Conservation (phyloP, 2,329 filamentous ascomycete genomes). For the Biscogniauxia mediterranea region DNA sequence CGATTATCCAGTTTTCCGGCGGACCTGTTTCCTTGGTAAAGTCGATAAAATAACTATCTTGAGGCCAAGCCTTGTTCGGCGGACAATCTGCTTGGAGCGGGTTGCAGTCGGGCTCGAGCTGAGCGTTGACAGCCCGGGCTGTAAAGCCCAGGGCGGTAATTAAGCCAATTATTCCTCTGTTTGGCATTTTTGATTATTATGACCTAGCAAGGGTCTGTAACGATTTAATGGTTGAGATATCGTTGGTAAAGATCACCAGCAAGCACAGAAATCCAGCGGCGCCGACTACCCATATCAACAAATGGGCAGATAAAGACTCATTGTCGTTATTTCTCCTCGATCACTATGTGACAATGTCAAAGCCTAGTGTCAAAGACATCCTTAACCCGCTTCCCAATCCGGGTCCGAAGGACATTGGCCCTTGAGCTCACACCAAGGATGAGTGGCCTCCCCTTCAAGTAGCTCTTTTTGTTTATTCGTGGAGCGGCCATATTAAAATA, state of each 20-base stretch:
- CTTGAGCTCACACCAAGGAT: not conserved
- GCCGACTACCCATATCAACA: slow-evolving; percentile 22
- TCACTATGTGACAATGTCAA: slow-evolving; percentile 22
- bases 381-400: slow-evolving; percentile 24
- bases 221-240: slow-evolving; percentile 14
- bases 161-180: slow-evolving; percentile 23
- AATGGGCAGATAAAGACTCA: slow-evolving; percentile 28
- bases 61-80: slow-evolving; percentile 27
- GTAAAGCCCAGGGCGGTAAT: slow-evolving; percentile 23
- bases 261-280: not conserved
- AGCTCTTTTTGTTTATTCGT: slow-evolving; percentile 8
- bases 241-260: slow-evolving; percentile 11
- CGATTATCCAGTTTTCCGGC: slow-evolving; percentile 27
- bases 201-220: slow-evolving; percentile 20
- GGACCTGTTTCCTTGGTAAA: slow-evolving; percentile 29
- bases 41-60: slow-evolving; percentile 31
- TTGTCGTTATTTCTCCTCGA: slow-evolving; percentile 21
- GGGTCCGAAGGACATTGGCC: slow-evolving; percentile 9
- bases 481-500: not conserved
- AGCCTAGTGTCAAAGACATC: slow-evolving; percentile 23
- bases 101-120: slow-evolving; percentile 32
- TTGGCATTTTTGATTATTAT: slow-evolving; percentile 26
- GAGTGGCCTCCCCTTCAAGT: slow-evolving; percentile 4
- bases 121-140: slow-evolving; percentile 22
- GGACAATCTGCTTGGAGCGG: slow-evolving; percentile 27